Evolutionary conservation across 331 rosid genomes (phyloP), one percentile per base, ranked within the genome.

Genomic region (Spiraea crenata): DNA sequence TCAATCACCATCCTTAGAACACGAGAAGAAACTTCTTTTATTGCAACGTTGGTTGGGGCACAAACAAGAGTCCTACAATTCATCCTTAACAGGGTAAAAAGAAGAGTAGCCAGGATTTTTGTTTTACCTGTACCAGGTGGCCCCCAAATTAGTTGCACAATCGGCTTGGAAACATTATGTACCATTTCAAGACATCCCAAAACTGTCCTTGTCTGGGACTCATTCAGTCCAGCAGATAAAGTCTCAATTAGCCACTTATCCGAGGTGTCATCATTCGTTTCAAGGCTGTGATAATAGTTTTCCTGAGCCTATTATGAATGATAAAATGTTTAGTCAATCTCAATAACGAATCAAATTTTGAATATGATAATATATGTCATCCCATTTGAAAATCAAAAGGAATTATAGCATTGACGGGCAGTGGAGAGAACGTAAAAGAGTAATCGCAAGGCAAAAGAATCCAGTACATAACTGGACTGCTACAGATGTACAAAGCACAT

Each of bases 61-160:
- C 31, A 25, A 25, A 25, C 31, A 25, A 25, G 31, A 25, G 31
- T 25, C 31, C 31, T 25, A 55, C 73, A 72, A 14, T 79, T 88
- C 81, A 66, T 65, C 67, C 42, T 75, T 62, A 83, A 66, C 49
- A 85, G 79, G 70, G 83, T 41, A 60, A 71, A 69, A 42, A 88
- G 82, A 71, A 88, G 74, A 49, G 79, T 75, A 51, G 72, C 80
- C 13, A 73, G 79, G 39, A 82, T 86, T 64, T 82, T 84, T n/a
- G 95, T 85, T 80, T 88, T 85, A 9, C 89, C 91, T 3, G 89
- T 83, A 61, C 90, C 93, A 9, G 93, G 95, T 59, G 91, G 95
- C 31, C 95, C 90, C 90, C 95, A 88, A 35, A 88, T 85, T 19
- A 82, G 77, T 77, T 87, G 77, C 56, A 87, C 72, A 0, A 80